Evolutionary conservation across 495 filamentous ascomycete species (phyloP).

Genomic region (Daldinia caldariorum): DNA sequence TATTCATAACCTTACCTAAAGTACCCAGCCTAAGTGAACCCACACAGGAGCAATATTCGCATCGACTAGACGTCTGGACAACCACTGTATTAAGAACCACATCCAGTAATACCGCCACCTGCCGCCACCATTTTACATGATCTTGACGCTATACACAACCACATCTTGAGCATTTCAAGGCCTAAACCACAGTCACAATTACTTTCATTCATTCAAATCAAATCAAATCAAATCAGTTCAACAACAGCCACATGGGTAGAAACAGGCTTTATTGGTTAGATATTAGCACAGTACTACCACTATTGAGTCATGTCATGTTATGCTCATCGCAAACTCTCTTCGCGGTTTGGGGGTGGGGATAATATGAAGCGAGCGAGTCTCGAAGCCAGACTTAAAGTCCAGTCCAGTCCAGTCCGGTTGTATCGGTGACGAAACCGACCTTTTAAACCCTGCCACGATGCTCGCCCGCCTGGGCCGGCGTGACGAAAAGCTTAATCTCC

Average conservation of each 20-base stretch:
- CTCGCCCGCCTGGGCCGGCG: slow-evolving; percentile 4
- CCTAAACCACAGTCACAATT: neutral
- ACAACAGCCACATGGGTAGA: slow-evolving; percentile 24
- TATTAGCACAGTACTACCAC: slow-evolving; percentile 43
- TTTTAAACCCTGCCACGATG: slow-evolving; percentile 4
- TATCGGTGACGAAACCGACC: neutral
- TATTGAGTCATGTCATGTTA: neutral
- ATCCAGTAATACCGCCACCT: too few relatives aligned
- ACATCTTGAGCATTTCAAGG: too few relatives aligned
- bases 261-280: slow-evolving; percentile 39
- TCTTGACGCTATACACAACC: too few relatives aligned
- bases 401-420: slow-evolving; percentile 4
- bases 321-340: slow-evolving; percentile 21
- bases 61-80: too few relatives aligned
- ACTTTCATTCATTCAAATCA: neutral
- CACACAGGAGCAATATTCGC: too few relatives aligned
- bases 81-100: too few relatives aligned
- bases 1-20: too few relatives aligned
- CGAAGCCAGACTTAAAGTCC: neutral
- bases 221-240: too few relatives aligned
- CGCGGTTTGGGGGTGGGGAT: slow-evolving; percentile 2
- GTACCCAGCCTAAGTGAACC: too few relatives aligned
- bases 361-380: slow-evolving; percentile 8
- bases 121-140: too few relatives aligned
- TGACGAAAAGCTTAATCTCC: slow-evolving; percentile 3